Evolutionary conservation across 2,329 filamentous ascomycete genomes (phyloP).

Genomic region (Emericellopsis atlantica): DNA sequence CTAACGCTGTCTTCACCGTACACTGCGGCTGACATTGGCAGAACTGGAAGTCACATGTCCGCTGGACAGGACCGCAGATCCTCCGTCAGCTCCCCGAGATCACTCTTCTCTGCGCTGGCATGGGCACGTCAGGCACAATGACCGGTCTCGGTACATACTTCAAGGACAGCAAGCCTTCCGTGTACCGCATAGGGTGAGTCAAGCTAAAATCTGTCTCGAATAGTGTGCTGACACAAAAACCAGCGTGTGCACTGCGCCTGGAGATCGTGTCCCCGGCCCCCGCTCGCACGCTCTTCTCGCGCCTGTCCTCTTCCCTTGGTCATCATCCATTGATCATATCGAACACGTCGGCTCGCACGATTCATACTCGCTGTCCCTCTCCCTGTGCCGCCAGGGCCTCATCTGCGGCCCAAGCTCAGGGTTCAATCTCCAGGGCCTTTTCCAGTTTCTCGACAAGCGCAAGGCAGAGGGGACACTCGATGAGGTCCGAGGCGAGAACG

Average conservation of each 20-base stretch:
- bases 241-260: slow-evolving; percentile 1
- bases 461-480: slow-evolving; percentile 29
- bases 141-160: slow-evolving; percentile 3
- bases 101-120: slow-evolving; percentile 39
- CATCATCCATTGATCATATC: slow-evolving; percentile 36
- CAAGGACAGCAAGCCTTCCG: slow-evolving; percentile 14
- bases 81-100: slow-evolving; percentile 42
- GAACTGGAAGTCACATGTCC: slow-evolving; percentile 41
- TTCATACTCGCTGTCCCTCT: slow-evolving; percentile 38
- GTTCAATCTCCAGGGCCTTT: slow-evolving; percentile 40
- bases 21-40: slow-evolving; percentile 24
- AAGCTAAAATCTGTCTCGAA: too few species aligned
- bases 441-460: slow-evolving; percentile 33
- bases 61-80: slow-evolving; percentile 49
- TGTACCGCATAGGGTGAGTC: slow-evolving; percentile 3
- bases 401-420: slow-evolving; percentile 50
- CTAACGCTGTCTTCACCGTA: slow-evolving; percentile 43
- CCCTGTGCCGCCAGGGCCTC: slow-evolving; percentile 42
- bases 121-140: slow-evolving; percentile 38
- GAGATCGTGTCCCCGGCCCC: slow-evolving; percentile 14
- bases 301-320: slow-evolving; percentile 40
- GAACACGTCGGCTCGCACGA: slow-evolving; percentile 43
- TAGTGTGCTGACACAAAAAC: background rate
- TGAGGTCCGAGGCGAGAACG: slow-evolving; percentile 24
- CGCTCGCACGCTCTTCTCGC: slow-evolving; percentile 2